Base-by-base conservation (phyloP, 169 alveolate genomes). In the Eimeria necatrix region DNA sequence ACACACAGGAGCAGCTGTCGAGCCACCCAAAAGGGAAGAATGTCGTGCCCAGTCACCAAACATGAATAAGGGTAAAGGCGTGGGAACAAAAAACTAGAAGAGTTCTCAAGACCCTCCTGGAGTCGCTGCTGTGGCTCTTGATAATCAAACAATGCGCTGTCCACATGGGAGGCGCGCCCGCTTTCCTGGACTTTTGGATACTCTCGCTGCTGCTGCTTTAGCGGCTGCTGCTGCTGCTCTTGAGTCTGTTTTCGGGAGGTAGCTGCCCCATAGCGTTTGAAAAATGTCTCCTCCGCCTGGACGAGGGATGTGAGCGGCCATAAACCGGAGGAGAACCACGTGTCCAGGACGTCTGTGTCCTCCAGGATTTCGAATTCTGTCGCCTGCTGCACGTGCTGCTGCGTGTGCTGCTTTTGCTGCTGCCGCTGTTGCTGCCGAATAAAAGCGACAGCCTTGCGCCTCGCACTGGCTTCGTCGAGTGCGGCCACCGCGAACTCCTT, bases 1-100 rank as follows among this genome's bases (percentile, higher is more conserved):
- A 16, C 81, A 46, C 68, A 86, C 16, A 61, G 70, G 7, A 60
- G 14, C 6, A 70, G 10, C 99, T 99, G 99, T 95, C 99, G 96
- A 16, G 99, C 99, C 26, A 99, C 99, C 99, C 99, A 99, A 98
- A 99, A 99, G 98, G 99, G 99, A 59, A 99, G 95, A 73, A 99
- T 99, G 98, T 99, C 99, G 95, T 98, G 98, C 16, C 99, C 99
- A 14, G 84, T 61, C 9, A 48, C 49, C 49, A 86, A 22, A 14
- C 70, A 71, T 46, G 53, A 26, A 18, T 59, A 22, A n/a, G 73
- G 90, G 46, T 49, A n/a, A 52, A 16, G n/a, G 49, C 53, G 14
- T 14, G 70, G 22, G 18, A 48, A 49, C n/a, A 48, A 41, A 8
- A 20, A 41, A 10, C 20, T 64, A 41, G 51, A 16, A 1, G 24